Evolutionary conservation across 2,329 filamentous ascomycete species (phyloP).

Genomic region (Xylaria sp.): DNA sequence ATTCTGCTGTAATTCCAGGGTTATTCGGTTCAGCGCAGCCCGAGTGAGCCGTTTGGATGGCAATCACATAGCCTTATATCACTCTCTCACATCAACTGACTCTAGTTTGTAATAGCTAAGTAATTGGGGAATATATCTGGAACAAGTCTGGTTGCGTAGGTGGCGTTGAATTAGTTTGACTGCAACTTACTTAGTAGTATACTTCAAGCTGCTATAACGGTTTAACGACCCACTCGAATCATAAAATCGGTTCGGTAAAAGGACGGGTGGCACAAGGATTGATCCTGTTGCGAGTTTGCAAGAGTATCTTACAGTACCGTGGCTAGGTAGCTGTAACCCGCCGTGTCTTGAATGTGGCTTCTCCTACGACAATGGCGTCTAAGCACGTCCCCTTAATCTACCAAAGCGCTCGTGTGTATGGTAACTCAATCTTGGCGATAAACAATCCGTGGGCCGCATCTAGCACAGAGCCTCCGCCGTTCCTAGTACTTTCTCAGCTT

Average conservation of each 20-base stretch:
- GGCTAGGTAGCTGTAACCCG: not conserved
- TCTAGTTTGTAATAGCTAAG: conserved; percentile 30
- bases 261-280: conserved; percentile 8
- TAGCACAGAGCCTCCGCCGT: conserved; percentile 13
- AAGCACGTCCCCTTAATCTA: conserved; percentile 14
- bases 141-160: conserved; percentile 16
- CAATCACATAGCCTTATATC: conserved; percentile 4
- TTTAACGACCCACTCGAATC: conserved; percentile 11
- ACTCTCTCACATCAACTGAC: not conserved
- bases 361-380: not conserved
- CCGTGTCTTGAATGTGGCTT: not conserved
- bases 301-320: not conserved
- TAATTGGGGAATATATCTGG: conserved; percentile 23
- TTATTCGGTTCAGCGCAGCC: not conserved
- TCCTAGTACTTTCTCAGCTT: conserved; percentile 8
- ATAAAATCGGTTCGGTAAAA: conserved; percentile 16
- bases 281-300: not conserved
- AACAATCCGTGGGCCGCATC: conserved; percentile 6
- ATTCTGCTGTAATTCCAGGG: conserved; percentile 7
- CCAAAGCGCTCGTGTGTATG: conserved; percentile 1
- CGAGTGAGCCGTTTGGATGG: not conserved
- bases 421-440: conserved; percentile 4
- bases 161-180: conserved; percentile 8
- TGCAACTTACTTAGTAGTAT: conserved; percentile 3
- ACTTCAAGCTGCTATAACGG: conserved; percentile 13